These are phyloP conservation scores for Chlorella sp. DNA, from an alignment of 139 green algal species.

Conservation along the genomic window DNA sequence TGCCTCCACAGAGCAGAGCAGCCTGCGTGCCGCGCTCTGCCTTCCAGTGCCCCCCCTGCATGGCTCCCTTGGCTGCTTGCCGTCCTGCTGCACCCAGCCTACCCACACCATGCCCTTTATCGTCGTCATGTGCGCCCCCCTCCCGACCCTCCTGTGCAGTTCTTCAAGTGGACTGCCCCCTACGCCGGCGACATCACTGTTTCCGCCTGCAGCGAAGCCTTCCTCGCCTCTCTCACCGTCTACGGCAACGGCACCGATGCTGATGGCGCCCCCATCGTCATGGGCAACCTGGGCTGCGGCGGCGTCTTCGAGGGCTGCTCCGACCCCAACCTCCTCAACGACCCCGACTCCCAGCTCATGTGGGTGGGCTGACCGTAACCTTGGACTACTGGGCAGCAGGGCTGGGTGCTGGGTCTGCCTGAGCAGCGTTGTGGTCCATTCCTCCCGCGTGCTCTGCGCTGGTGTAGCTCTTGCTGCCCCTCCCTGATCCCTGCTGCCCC, in stretches of 20 bases:
- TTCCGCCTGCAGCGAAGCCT: background rate
- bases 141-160: background rate
- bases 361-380: background rate
- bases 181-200: background rate
- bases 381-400: too few relatives aligned
- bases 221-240: background rate
- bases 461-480: too few relatives aligned
- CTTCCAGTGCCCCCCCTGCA: too few relatives aligned
- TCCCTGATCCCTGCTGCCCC: too few relatives aligned
- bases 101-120: too few relatives aligned
- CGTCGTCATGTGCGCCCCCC: too few relatives aligned
- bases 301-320: background rate
- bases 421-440: too few relatives aligned
- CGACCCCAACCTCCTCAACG: background rate
- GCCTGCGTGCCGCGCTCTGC: too few relatives aligned
- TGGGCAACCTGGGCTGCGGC: slow-evolving; percentile 11
- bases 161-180: slow-evolving; percentile 4
- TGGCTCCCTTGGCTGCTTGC: background rate
- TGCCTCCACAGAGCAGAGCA: too few relatives aligned
- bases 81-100: too few relatives aligned
- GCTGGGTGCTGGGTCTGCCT: too few relatives aligned
- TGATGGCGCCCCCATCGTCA: background rate
- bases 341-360: slow-evolving; percentile 6
- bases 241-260: background rate
- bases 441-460: too few relatives aligned